phyloP scores from a whole-genome alignment of 2,329 filamentous ascomycete species.

The Penicillium sp. region DNA sequence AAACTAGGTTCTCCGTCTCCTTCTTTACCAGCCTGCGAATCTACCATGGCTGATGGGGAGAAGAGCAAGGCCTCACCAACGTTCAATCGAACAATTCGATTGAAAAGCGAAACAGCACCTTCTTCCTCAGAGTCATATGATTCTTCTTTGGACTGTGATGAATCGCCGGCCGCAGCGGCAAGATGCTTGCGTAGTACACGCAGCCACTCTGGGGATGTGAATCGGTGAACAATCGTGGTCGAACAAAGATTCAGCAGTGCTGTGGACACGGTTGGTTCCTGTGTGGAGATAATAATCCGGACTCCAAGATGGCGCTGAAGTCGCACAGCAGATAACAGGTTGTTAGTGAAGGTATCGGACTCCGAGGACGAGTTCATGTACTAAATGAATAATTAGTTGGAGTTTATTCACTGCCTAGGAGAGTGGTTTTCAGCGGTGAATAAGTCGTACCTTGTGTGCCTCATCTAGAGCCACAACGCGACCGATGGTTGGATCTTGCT shows the following conservation, averaged over 20 bases:
- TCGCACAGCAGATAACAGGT: slow-evolving; percentile 60
- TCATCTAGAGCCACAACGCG: slow-evolving; percentile 69
- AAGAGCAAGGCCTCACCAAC: not conserved
- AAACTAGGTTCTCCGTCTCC: not conserved
- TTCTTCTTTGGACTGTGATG: not conserved
- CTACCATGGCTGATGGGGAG: not conserved
- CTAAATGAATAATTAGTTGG: slow-evolving; percentile 22
- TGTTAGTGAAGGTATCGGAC: slow-evolving; percentile 56
- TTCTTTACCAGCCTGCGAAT: slow-evolving; percentile 17
- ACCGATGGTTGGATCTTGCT: slow-evolving; percentile 48
- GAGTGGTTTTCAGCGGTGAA: not conserved
- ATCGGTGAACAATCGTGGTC: slow-evolving; percentile 68
- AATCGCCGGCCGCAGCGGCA: slow-evolving; percentile 28
- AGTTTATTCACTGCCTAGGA: too few species aligned
- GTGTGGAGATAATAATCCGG: slow-evolving; percentile 67
- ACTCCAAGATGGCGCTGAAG: slow-evolving; percentile 67
- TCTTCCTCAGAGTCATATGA: not conserved
- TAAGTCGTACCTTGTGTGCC: slow-evolving; percentile 60
- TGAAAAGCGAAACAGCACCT: not conserved
- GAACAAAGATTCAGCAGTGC: slow-evolving; percentile 67
- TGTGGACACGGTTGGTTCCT: slow-evolving; percentile 69
- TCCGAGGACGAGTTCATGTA: slow-evolving; percentile 59
- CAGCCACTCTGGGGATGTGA: slow-evolving; percentile 64
- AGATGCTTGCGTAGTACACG: slow-evolving; percentile 44
- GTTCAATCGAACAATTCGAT: not conserved